Percentiles rank a stretch among this genome's conserved stretches.
Evolutionary conservation across 108 stramenopile species (phyloP).

Genomic region (Skeletonema tropicum): DNA sequence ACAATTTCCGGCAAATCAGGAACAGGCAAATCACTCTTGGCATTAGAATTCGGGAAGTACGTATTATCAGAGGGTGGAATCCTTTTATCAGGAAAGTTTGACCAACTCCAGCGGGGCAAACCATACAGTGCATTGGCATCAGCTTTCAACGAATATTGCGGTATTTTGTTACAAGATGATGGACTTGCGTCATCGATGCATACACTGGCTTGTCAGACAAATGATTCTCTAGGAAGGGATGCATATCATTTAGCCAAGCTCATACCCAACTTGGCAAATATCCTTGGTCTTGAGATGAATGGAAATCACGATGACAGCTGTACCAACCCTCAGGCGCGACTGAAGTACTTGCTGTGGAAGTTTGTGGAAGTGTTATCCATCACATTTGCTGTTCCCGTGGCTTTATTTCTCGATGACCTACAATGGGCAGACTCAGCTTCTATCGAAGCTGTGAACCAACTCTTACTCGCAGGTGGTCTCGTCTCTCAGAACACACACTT

Average conservation of each 20-base stretch:
- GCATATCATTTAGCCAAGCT: slow-evolving; percentile 12
- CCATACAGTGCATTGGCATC: slow-evolving; percentile 18
- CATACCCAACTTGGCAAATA: slow-evolving; percentile 25
- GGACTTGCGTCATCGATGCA: slow-evolving; percentile 2
- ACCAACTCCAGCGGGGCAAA: slow-evolving; percentile 17
- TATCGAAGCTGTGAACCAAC: slow-evolving; percentile 11
- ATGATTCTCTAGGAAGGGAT: slow-evolving; percentile 2
- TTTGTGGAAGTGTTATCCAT: slow-evolving; percentile 29
- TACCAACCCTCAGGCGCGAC: slow-evolving; percentile 26
- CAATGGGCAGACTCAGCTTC: slow-evolving; percentile 1
- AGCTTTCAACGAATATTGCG: background rate
- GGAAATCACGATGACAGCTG: slow-evolving; percentile 6
- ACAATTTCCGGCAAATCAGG: slow-evolving; percentile 27
- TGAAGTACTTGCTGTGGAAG: slow-evolving; percentile 24
- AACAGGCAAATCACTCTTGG: slow-evolving; percentile 11
- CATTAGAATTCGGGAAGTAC: background rate
- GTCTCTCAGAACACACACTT: no score
- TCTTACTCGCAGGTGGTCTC: background rate
- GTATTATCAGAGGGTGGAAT: background rate
- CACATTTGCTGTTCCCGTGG: slow-evolving; percentile 22
- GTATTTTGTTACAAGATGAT: background rate
- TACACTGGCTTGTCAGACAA: background rate
- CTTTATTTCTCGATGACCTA: slow-evolving; percentile 44
- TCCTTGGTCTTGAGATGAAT: slow-evolving; percentile 3
- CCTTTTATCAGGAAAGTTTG: slow-evolving; percentile 29